Percentiles rank a stretch among this genome's conserved stretches.
Conservation (phyloP, 2,329 filamentous ascomycete species). For the Plectosphaerella sp. region DNA sequence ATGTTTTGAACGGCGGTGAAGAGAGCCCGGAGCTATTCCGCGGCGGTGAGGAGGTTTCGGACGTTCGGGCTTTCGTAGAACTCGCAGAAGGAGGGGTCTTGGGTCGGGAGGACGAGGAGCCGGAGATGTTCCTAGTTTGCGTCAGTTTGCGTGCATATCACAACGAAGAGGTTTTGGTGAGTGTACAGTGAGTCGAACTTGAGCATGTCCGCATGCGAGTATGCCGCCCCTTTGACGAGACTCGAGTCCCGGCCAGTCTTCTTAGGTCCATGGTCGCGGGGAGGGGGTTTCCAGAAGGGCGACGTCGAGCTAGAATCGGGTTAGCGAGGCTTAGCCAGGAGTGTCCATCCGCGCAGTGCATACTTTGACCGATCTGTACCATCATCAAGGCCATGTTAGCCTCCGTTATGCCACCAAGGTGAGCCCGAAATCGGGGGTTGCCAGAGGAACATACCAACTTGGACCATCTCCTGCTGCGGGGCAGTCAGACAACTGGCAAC, state of each 20-base stretch:
- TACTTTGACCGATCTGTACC: conserved; percentile 59
- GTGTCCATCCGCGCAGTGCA: conserved; percentile 22
- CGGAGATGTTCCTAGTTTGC: conserved; percentile 50
- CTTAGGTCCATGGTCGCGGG: conserved; percentile 47
- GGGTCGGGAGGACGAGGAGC: conserved; percentile 56
- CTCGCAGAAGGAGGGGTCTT: conserved; percentile 69
- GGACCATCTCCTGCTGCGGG: conserved; percentile 86
- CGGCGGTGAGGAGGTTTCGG: conserved; percentile 50
- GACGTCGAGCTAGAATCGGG: conserved; percentile 64
- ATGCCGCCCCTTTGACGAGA: conserved; percentile 87
- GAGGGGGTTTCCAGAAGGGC: conserved; percentile 77
- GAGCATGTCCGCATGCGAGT: conserved; percentile 92
- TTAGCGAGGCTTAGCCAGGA: conserved; percentile 15
- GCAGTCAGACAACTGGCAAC: conserved; percentile 25
- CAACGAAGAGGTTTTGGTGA: conserved; percentile 5
- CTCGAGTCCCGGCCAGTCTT: conserved; percentile 56
- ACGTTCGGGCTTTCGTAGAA: conserved; percentile 46
- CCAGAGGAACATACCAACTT: conserved; percentile 73
- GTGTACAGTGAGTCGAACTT: conserved; percentile 77
- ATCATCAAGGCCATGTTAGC: neutral
- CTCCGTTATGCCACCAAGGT: too few relatives aligned
- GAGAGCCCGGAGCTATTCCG: conserved; percentile 46
- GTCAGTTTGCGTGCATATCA: too few relatives aligned
- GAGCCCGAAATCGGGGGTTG: conserved; percentile 3
- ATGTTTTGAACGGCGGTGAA: conserved; percentile 67